Base-by-base conservation (phyloP, 371 early-diverging fungal genomes). In the Apophysomyces elegans region DNA sequence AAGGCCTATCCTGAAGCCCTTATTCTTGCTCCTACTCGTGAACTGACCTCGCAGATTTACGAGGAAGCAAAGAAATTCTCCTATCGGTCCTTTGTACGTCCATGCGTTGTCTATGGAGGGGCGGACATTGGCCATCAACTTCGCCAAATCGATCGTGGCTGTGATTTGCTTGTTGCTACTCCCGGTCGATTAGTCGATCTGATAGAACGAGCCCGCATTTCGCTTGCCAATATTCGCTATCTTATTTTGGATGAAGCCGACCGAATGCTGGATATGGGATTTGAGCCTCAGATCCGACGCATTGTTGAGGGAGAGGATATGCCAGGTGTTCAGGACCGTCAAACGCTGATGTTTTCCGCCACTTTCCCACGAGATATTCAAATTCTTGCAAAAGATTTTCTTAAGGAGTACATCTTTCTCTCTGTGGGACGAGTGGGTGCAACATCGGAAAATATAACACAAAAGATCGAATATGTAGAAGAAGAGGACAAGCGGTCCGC, bases 181-280 rank as follows among this genome's bases (percentile, higher is more conserved):
- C 98, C 99, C 16, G 99, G 99, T 44, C 92, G 97, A 65, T 86
- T 99, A 54, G 91, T 94, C 41, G 98, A 97, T 72, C 75, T 97
- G 72, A 88, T 99, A 56, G 95, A 95, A 76, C 91, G 96, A 62
- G 91, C 90, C 12, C 85, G 88, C 56, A 83, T 96, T 59, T 91
- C 92, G 39, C 84, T 96, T 37, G 70, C 80, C 41, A 81, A 83
- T 61, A 81, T 95, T 68, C 72, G 84, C 58, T 96, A 91, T 74
- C 80, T 99, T 32, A 95, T 99, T 13, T 82, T 99, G 9, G 99
- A 99, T 78, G 99, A 99, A 80, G 99, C 99, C 56, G 99, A 99
- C 83, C 90, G 97, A 68, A 95, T 97, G 93, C 86, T 96, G 60
- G 99, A 98, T 75, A 97, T 96, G 96, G 99, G 99, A 63, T 98